Percentiles rank a stretch among this genome's conserved stretches.
Conservation (phyloP, 371 early-diverging fungal species). For the Mortierella polycephala region DNA sequence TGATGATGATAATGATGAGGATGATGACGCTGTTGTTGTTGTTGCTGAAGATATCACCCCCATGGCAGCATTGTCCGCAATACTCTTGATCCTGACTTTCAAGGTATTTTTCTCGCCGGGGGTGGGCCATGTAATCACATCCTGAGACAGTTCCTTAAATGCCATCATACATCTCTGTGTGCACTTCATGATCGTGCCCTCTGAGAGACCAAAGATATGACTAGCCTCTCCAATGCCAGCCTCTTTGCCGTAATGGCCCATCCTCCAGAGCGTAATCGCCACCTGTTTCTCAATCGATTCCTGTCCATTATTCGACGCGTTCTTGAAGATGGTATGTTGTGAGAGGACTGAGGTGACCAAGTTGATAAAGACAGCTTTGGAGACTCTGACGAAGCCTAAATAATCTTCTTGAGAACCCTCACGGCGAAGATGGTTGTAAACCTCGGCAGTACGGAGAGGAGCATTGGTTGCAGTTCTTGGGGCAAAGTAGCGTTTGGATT, state of each 20-base stretch:
- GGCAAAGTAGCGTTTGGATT: constrained; percentile 31
- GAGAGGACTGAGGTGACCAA: constrained; percentile 29
- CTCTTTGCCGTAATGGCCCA: constrained; percentile 37
- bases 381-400: constrained; percentile 32
- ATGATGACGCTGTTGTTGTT: not conserved
- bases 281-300: constrained; percentile 39
- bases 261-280: constrained; percentile 40
- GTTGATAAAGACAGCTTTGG: constrained; percentile 24
- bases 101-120: constrained; percentile 18
- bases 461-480: constrained; percentile 10
- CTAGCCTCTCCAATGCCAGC: constrained; percentile 36
- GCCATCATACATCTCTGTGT: constrained; percentile 41
- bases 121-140: constrained; percentile 37
- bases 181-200: constrained; percentile 44
- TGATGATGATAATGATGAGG: too few species aligned
- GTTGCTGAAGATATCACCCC: not conserved
- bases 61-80: not conserved
- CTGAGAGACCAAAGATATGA: constrained; percentile 38
- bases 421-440: constrained; percentile 19
- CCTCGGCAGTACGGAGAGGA: constrained; percentile 7
- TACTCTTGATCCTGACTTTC: constrained; percentile 17
- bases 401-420: constrained; percentile 24
- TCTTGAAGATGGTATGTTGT: constrained; percentile 29
- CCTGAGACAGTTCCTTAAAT: constrained; percentile 23
- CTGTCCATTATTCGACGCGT: constrained; percentile 28